Conservation (phyloP, 352 stramenopile species). For the Globisporangium canariense region DNA sequence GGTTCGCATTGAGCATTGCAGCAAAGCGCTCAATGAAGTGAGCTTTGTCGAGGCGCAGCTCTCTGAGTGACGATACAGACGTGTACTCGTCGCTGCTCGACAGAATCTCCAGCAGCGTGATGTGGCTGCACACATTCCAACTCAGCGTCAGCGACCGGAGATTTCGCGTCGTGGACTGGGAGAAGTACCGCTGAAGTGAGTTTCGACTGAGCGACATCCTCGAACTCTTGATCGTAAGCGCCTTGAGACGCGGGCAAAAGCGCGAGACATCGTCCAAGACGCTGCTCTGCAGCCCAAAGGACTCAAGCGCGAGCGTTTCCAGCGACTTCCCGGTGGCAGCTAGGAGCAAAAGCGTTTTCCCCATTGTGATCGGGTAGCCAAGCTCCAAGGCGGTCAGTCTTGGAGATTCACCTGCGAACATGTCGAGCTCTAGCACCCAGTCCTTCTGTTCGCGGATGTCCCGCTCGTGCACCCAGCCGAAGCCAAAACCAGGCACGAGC, state of each 20-base stretch:
- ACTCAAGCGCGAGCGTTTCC: conserved; percentile 4
- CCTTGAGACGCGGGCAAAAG: conserved; percentile 6
- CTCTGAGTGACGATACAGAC: background rate
- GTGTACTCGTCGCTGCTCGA: background rate
- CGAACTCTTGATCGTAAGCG: conserved; percentile 7
- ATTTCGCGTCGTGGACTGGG: background rate
- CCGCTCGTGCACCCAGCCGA: conserved; percentile 7
- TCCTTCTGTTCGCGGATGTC: background rate
- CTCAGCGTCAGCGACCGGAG: conserved; percentile 10
- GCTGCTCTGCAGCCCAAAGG: background rate
- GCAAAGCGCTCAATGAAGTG: background rate
- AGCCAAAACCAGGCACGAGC: conserved; percentile 7
- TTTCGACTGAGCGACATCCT: background rate
- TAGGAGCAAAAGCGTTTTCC: background rate
- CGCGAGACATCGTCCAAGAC: conserved; percentile 2
- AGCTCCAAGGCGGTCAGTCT: background rate
- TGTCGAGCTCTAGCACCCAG: background rate
- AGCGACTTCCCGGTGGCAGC: conserved; percentile 1
- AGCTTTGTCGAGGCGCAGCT: background rate
- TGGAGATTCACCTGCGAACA: background rate
- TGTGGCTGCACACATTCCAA: conserved; percentile 6
- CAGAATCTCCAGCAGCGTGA: conserved; percentile 3
- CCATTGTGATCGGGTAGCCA: conserved; percentile 7
- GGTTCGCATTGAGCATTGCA: background rate
- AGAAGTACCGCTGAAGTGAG: conserved; percentile 3